Percentiles rank a stretch among this genome's conserved stretches.
Evolutionary conservation across 1,284 basidiomycete species (phyloP).

Genomic region (Naganishia liquefaciens): DNA sequence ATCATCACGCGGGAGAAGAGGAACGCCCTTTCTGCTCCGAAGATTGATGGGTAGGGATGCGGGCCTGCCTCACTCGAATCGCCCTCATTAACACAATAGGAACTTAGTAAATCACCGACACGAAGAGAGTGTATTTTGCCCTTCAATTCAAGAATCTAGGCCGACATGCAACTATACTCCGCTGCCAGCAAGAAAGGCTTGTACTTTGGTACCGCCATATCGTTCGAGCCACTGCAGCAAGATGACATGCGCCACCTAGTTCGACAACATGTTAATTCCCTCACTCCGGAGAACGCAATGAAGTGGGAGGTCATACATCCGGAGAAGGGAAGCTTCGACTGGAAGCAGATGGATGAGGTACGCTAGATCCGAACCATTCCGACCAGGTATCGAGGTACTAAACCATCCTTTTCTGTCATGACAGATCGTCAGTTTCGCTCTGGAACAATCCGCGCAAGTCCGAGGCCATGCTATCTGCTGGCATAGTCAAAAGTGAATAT

Average conservation of each 20-base stretch:
- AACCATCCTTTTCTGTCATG: constrained; percentile 7
- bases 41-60: too few relatives aligned
- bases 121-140: too few relatives aligned
- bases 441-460: constrained; percentile 1
- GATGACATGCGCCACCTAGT: constrained; percentile 6
- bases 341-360: constrained; percentile 7
- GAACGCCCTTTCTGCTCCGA: too few relatives aligned
- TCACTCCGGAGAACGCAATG: constrained; percentile 16
- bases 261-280: not conserved
- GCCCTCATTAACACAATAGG: too few relatives aligned
- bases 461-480: constrained; percentile 15
- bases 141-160: too few relatives aligned
- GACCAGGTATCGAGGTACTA: constrained; percentile 3
- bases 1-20: too few relatives aligned
- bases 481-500: constrained; percentile 15
- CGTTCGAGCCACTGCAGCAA: constrained; percentile 1
- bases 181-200: constrained; percentile 13
- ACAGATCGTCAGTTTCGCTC: constrained; percentile 12
- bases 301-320: constrained; percentile 10
- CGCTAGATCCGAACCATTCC: constrained; percentile 3
- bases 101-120: too few relatives aligned
- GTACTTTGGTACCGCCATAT: constrained; percentile 12
- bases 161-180: constrained; percentile 1
- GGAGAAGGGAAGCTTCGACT: constrained; percentile 6
- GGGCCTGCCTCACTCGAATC: too few relatives aligned